phyloP scores from a whole-genome alignment of 2,329 filamentous ascomycete genomes.

The Alternaria conjuncta region DNA sequence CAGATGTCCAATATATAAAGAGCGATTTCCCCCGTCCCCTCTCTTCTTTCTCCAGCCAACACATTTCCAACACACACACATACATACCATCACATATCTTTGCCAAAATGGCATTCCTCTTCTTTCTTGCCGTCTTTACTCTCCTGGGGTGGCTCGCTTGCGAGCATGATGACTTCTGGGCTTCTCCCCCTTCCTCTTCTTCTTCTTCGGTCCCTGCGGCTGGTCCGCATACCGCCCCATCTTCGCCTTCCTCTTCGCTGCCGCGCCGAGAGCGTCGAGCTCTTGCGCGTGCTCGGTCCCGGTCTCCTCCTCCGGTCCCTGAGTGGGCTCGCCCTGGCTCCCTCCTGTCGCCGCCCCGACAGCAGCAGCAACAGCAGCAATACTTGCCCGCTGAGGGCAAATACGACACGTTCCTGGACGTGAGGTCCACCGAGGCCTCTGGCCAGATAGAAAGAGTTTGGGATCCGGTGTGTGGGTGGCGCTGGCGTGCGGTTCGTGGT shows the following conservation, averaged over 20 bases:
- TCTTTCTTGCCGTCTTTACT: constrained; percentile 3
- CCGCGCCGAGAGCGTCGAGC: constrained; percentile 5
- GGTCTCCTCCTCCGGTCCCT: neutral
- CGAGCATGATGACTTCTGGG: constrained; percentile 1
- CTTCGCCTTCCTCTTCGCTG: neutral
- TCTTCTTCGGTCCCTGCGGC: neutral
- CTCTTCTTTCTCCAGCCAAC: constrained; percentile 1
- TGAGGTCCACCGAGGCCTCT: neutral
- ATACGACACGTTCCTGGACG: constrained; percentile 6
- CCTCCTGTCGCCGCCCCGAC: neutral
- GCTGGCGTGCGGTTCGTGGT: constrained; percentile 2
- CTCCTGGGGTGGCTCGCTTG: constrained; percentile 7
- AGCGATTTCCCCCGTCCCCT: neutral
- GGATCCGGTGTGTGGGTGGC: constrained; percentile 4
- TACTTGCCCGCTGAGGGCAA: neutral
- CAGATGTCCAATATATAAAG: neutral
- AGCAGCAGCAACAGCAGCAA: neutral
- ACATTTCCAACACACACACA: neutral
- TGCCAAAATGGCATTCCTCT: constrained; percentile 8
- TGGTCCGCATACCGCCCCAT: neutral
- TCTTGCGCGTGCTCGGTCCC: neutral
- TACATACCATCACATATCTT: neutral
- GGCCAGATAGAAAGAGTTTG: constrained; percentile 6
- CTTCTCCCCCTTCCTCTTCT: neutral
- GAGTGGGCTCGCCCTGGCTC: neutral